Percentiles rank a stretch among this genome's conserved stretches.
These are phyloP conservation scores for Eragrostis nindensis DNA, from an alignment of 176 grass and related monocot species.

Conservation along the genomic window DNA sequence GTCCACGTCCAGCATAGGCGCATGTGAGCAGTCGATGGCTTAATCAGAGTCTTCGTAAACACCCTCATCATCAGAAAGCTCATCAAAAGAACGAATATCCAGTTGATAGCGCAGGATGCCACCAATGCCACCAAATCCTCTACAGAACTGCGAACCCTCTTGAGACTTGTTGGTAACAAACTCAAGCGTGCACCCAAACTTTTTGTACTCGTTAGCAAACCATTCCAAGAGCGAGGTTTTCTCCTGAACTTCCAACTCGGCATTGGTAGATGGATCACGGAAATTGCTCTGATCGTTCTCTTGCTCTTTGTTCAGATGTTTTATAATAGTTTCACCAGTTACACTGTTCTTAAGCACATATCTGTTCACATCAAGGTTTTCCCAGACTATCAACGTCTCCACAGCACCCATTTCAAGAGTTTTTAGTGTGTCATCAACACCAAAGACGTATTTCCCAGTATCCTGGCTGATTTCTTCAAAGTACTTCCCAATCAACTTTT, in stretches of 20 bases:
- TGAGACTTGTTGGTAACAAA: slow-evolving; percentile 86
- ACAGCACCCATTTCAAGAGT: slow-evolving; percentile 81
- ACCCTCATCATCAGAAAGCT: slow-evolving; percentile 72
- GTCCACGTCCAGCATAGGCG: not conserved
- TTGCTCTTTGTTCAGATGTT: slow-evolving; percentile 73
- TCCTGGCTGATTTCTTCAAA: slow-evolving; percentile 89
- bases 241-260: slow-evolving; percentile 74
- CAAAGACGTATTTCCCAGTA: slow-evolving; percentile 78
- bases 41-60: slow-evolving; percentile 69
- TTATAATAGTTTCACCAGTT: slow-evolving; percentile 54
- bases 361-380: slow-evolving; percentile 80
- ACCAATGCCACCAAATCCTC: slow-evolving; percentile 78
- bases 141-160: slow-evolving; percentile 79
- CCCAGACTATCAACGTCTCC: slow-evolving; percentile 80
- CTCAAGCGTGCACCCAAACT: slow-evolving; percentile 79
- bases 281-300: slow-evolving; percentile 72
- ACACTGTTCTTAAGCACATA: slow-evolving; percentile 70
- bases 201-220: slow-evolving; percentile 87
- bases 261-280: slow-evolving; percentile 56
- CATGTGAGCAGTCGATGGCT: slow-evolving; percentile 31
- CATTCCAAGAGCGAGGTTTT: slow-evolving; percentile 70
- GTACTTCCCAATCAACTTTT: slow-evolving; percentile 80
- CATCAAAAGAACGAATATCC: slow-evolving; percentile 76
- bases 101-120: slow-evolving; percentile 69
- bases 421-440: slow-evolving; percentile 78